Evolutionary conservation across 2,329 filamentous ascomycete species (phyloP).

Genomic region (Dothistroma pini): DNA sequence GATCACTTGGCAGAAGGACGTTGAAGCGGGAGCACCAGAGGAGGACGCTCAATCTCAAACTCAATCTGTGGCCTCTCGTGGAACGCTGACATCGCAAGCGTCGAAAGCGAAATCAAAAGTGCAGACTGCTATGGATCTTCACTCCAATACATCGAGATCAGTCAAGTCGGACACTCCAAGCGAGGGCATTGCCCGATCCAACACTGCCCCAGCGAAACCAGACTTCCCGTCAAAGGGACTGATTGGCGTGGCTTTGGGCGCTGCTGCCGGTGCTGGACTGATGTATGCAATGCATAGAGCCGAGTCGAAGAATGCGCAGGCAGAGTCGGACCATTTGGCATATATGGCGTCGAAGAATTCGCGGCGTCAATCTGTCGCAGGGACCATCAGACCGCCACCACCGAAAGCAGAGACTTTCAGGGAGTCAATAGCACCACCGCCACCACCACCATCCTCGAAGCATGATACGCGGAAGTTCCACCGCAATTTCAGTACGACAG

Average conservation of each 20-base stretch:
- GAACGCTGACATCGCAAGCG: constrained; percentile 12
- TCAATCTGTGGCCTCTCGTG: constrained; percentile 9
- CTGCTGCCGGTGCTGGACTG: constrained; percentile 70
- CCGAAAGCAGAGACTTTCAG: constrained; percentile 12
- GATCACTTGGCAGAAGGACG: constrained; percentile 44
- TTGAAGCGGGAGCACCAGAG: constrained; percentile 28
- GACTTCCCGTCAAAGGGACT: constrained; percentile 27
- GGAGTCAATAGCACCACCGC: constrained; percentile 6
- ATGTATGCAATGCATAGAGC: constrained; percentile 70
- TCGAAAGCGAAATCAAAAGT: constrained; percentile 24
- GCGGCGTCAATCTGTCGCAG: constrained; percentile 15
- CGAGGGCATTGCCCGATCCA: constrained; percentile 17
- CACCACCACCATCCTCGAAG: constrained; percentile 15
- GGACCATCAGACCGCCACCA: constrained; percentile 12
- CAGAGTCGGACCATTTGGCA: constrained; percentile 37
- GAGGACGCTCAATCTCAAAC: constrained; percentile 24
- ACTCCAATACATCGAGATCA: constrained; percentile 24
- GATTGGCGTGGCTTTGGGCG: constrained; percentile 72
- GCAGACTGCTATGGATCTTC: constrained; percentile 27
- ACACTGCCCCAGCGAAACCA: constrained; percentile 18
- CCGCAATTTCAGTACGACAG: constrained; percentile 31
- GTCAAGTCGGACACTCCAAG: constrained; percentile 20
- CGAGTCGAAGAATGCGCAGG: constrained; percentile 48
- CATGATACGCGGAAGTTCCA: constrained; percentile 17
- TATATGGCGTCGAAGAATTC: constrained; percentile 22